phyloP scores from a whole-genome alignment of 2,329 filamentous ascomycete genomes.

The Tympanopsis confertula region DNA sequence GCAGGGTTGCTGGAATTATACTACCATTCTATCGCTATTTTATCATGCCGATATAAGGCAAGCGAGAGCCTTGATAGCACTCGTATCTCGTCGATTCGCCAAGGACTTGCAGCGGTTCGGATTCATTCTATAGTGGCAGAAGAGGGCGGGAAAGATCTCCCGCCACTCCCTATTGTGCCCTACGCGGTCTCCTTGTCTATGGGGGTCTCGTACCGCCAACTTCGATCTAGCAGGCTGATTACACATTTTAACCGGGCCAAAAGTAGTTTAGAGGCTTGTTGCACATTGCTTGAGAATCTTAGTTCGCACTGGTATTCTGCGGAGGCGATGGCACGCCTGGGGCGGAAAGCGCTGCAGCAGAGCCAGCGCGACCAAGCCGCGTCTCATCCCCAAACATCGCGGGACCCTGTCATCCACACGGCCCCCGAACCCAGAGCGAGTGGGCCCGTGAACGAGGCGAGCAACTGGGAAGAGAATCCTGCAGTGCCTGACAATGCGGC shows the following conservation, averaged over 20 bases:
- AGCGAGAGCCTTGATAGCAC: constrained; percentile 23
- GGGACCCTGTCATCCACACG: too few relatives aligned
- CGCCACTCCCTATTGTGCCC: constrained; percentile 39
- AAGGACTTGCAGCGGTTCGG: constrained; percentile 40
- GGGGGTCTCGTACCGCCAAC: constrained; percentile 42
- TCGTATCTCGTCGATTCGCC: constrained; percentile 36
- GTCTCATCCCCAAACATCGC: neutral
- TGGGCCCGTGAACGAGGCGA: too few relatives aligned
- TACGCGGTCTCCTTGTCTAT: constrained; percentile 42
- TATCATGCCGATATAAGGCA: constrained; percentile 33
- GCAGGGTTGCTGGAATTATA: constrained; percentile 38
- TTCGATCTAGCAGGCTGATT: constrained; percentile 34
- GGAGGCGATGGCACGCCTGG: constrained; percentile 25
- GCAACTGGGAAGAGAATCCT: too few relatives aligned
- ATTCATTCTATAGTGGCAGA: constrained; percentile 36
- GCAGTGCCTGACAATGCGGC: neutral
- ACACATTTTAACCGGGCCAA: constrained; percentile 21
- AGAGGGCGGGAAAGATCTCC: constrained; percentile 28
- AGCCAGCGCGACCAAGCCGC: neutral
- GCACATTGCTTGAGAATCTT: constrained; percentile 18
- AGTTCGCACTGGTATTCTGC: constrained; percentile 23
- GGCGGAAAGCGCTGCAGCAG: constrained; percentile 15
- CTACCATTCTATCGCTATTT: constrained; percentile 42
- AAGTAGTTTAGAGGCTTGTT: constrained; percentile 19
- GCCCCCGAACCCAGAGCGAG: too few relatives aligned